Evolutionary conservation across 2,329 filamentous ascomycete species (phyloP).

Genomic region (Colletotrichum tropicicola): DNA sequence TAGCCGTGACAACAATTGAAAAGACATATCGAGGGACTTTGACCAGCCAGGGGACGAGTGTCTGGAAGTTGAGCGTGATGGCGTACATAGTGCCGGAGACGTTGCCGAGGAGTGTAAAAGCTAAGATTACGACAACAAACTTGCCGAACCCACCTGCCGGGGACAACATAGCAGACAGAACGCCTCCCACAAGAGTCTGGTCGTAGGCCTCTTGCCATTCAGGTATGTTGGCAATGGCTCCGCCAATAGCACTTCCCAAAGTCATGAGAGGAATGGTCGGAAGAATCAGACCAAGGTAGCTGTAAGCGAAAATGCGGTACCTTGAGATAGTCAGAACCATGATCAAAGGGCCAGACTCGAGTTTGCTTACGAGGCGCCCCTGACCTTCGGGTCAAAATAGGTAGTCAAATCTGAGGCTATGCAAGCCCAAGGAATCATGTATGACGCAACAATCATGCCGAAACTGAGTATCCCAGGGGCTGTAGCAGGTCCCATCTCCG

Average conservation of each 20-base stretch:
- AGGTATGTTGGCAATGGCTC: conserved; percentile 62
- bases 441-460: conserved; percentile 69
- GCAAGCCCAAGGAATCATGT: conserved; percentile 69
- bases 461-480: conserved; percentile 61
- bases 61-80: conserved; percentile 72
- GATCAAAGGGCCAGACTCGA: neutral
- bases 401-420: conserved; percentile 68
- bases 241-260: conserved; percentile 71
- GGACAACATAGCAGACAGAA: conserved; percentile 66
- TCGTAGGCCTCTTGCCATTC: conserved; percentile 64
- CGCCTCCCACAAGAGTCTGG: conserved; percentile 63
- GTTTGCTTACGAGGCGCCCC: conserved; percentile 47
- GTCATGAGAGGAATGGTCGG: conserved; percentile 69
- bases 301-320: conserved; percentile 61
- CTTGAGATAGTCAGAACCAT: conserved; percentile 25
- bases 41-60: conserved; percentile 64
- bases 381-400: conserved; percentile 65
- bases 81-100: conserved; percentile 68
- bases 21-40: conserved; percentile 66
- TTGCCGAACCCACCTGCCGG: conserved; percentile 68
- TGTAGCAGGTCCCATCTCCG: conserved; percentile 43
- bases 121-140: conserved; percentile 67
- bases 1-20: conserved; percentile 63
- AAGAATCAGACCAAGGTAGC: conserved; percentile 62
- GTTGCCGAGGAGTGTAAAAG: conserved; percentile 67